Evolutionary conservation across 2,329 filamentous ascomycete genomes (phyloP), one percentile per base, ranked within the genome.

Genomic region (Phaeomoniella chlamydospora): DNA sequence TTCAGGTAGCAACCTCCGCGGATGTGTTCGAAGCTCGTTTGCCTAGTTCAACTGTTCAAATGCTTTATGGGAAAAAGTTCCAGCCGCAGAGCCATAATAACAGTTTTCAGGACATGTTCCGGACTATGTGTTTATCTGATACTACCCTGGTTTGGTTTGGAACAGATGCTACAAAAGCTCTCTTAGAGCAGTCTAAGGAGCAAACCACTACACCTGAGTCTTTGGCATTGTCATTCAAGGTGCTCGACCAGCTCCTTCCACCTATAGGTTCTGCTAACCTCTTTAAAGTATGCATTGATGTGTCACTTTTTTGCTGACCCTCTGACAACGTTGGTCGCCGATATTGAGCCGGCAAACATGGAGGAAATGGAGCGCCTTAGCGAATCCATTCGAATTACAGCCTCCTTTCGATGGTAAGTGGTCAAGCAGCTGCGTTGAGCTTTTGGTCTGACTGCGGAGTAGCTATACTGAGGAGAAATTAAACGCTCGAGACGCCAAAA

Each of bases 221-320:
- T 11, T 69, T 77, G 41, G 58, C 61, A 35, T 63, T 66, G 38
- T 61, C 63, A 32, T 49, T 74, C 11, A 67, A 68, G 53, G 65
- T 67, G 50, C 38, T 39, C 19, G 33, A 26, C 15, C 16, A 31
- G 6, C 15, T 17, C 18, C 16, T 35, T 16, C 17, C 13, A 16
- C 15, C 16, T 15, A 15, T 17, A 11, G 39, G 4, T 6, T 40
- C n/a, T 5, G 16, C 12, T 26, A 3, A 10, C 18, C 13, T 22
- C 16, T 15, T 10, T 39, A 3, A 52, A 74, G 59, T 77, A 77
- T 51, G 64, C 68, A 1, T 73, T 72, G 46, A 76, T 78, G 73
- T 69, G 69, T 5, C 69, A 74, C 43, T 76, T 72, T 49, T 77
- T 74, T 42, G 71, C 72, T 16, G 77, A 74, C 45, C 63, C 68